Conservation (phyloP, 1,284 basidiomycete genomes). For the Heterobasidion irregulare region DNA sequence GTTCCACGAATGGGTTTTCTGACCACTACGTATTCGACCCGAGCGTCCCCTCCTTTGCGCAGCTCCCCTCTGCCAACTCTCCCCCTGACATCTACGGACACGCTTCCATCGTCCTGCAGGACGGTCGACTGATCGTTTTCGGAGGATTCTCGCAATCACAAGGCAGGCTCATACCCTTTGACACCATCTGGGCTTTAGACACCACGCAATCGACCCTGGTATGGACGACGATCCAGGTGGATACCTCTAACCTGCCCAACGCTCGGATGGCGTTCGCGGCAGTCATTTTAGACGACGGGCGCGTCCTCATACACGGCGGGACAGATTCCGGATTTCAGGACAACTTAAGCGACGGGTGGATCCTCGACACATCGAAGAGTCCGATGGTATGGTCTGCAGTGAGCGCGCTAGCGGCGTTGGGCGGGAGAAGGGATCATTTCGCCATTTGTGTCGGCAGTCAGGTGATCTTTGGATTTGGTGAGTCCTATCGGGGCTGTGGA, state of each 20-base stretch:
- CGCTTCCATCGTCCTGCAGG: constrained; percentile 52
- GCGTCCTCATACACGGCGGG: constrained; percentile 73
- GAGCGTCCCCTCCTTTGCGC: constrained; percentile 38
- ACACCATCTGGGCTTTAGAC: constrained; percentile 57
- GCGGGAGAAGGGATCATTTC: constrained; percentile 63
- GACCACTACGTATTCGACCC: constrained; percentile 63
- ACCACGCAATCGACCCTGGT: constrained; percentile 34
- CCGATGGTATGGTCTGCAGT: constrained; percentile 52
- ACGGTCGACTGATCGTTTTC: constrained; percentile 66
- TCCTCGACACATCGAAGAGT: constrained; percentile 51
- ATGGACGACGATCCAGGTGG: constrained; percentile 45
- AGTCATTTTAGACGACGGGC: constrained; percentile 41
- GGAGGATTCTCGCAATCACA: constrained; percentile 59
- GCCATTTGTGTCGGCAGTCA: constrained; percentile 52
- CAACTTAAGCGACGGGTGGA: constrained; percentile 66
- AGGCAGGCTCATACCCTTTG: constrained; percentile 43
- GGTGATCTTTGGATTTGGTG: constrained; percentile 76
- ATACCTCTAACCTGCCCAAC: constrained; percentile 35
- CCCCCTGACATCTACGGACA: constrained; percentile 71
- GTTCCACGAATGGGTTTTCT: constrained; percentile 53
- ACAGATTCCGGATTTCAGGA: constrained; percentile 48
- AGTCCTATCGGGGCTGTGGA: constrained; percentile 17
- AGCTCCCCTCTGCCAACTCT: constrained; percentile 43
- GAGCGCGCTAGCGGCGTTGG: constrained; percentile 43
- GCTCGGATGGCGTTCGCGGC: constrained; percentile 67